phyloP scores from a whole-genome alignment of 441 rosid species.

The Flueggea neowawraea region DNA sequence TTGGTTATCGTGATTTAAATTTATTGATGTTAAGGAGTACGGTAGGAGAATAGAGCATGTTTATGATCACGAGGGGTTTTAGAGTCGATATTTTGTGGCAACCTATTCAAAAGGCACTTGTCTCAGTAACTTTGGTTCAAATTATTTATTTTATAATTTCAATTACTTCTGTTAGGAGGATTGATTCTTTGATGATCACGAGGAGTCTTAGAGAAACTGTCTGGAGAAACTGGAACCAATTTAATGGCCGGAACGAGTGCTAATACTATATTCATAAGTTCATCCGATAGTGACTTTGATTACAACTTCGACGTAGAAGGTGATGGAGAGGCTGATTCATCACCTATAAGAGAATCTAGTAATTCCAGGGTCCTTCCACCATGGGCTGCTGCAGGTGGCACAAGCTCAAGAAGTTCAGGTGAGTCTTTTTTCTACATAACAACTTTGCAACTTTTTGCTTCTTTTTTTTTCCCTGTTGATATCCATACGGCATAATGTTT shows the following conservation, averaged over 20 bases:
- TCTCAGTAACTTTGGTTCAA: too few species aligned
- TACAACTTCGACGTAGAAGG: slow-evolving; percentile 27
- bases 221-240: slow-evolving; percentile 19
- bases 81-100: too few species aligned
- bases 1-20: too few species aligned
- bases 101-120: too few species aligned
- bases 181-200: too few species aligned
- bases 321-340: slow-evolving; percentile 14
- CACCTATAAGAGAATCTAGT: slow-evolving; percentile 17
- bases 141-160: too few species aligned
- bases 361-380: slow-evolving; percentile 41
- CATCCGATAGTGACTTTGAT: slow-evolving; percentile 54
- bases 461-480: background rate
- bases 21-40: too few species aligned
- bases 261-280: slow-evolving; percentile 61
- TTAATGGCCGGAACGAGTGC: slow-evolving; percentile 23
- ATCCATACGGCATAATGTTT: background rate
- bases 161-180: too few species aligned
- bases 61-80: too few species aligned
- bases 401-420: slow-evolving; percentile 26
- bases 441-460: background rate
- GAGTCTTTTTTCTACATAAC: background rate
- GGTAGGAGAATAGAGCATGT: too few species aligned
- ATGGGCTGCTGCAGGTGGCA: slow-evolving; percentile 32
- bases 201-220: too few species aligned